Evolutionary conservation across 305 asterid genomes (phyloP), one percentile per base, ranked within the genome.

Genomic region (Vinca major): DNA sequence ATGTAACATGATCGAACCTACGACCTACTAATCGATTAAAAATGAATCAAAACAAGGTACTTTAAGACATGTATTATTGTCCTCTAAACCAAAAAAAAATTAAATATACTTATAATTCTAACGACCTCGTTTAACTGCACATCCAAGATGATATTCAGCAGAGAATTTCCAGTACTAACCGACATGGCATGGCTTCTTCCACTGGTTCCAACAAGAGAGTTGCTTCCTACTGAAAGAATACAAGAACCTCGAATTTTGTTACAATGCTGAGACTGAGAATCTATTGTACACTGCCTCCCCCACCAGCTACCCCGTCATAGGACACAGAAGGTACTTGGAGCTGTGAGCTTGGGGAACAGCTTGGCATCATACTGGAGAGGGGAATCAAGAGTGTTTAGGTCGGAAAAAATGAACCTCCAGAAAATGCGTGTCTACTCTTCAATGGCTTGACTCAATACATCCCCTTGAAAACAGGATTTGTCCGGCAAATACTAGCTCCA

Each of bases 391-490:
- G 45, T n/a, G 39, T 36, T 26, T 26, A 26, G 33, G 33, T 26
- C 33, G 33, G 33, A 26, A 26, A 26, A 26, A 26, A 26, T 26
- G 1, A 26, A 26, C 33, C 33, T 26, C 33, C 33, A 26, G 33
- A 26, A 26, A 26, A 26, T 26, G 33, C 33, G 0, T 1, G 33
- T 26, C 33, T 26, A 39, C 58, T 39, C 50, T 43, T 54, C 48
- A 19, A 40, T 21, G 47, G 47, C 51, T 56, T 75, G 61, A 58
- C 43, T 90, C 82, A 92, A 73, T 85, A 90, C 93, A 90, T 89
- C 71, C 98, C 98, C 77, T 93, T 93, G 74, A 93, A 93, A 71
- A 93, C 92, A 63, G 97, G 96, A 76, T 90, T 93, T 16, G 97
- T 86, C 36, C 97, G 88, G 84, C 96, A 92, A 77, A 90, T 87